phyloP scores from a whole-genome alignment of 495 filamentous ascomycete genomes.

The Cercophora newfieldiana region DNA sequence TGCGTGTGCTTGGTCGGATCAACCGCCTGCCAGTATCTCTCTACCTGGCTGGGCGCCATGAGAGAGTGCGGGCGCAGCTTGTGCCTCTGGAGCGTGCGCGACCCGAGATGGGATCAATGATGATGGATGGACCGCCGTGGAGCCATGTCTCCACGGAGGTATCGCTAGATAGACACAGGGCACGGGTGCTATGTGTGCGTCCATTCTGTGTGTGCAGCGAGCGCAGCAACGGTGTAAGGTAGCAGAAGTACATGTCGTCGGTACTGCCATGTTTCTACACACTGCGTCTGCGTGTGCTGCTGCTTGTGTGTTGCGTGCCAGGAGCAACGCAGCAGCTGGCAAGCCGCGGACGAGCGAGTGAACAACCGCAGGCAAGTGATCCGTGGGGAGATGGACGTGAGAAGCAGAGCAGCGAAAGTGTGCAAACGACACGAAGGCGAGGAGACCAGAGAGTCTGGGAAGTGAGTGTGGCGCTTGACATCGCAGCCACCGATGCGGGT shows the following conservation, averaged over 20 bases:
- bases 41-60: not conserved
- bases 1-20: constrained; percentile 18
- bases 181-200: not conserved
- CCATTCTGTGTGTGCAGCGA: too few species aligned
- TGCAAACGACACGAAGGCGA: not conserved
- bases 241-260: not conserved
- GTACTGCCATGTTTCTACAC: not conserved
- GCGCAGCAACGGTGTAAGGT: not conserved
- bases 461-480: not conserved
- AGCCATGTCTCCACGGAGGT: not conserved
- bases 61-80: not conserved
- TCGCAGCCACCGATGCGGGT: not conserved
- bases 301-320: constrained; percentile 9
- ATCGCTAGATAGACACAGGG: not conserved
- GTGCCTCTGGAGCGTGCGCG: not conserved
- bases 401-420: not conserved
- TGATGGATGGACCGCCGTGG: not conserved
- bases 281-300: constrained; percentile 1
- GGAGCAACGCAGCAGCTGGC: not conserved
- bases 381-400: too few species aligned
- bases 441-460: not conserved
- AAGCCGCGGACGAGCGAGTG: too few species aligned
- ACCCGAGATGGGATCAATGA: not conserved
- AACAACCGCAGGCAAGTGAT: too few species aligned
- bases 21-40: not conserved